These are phyloP conservation scores for Gracilaria caudata DNA, from an alignment of 23 red algal species.

Conservation along the genomic window DNA sequence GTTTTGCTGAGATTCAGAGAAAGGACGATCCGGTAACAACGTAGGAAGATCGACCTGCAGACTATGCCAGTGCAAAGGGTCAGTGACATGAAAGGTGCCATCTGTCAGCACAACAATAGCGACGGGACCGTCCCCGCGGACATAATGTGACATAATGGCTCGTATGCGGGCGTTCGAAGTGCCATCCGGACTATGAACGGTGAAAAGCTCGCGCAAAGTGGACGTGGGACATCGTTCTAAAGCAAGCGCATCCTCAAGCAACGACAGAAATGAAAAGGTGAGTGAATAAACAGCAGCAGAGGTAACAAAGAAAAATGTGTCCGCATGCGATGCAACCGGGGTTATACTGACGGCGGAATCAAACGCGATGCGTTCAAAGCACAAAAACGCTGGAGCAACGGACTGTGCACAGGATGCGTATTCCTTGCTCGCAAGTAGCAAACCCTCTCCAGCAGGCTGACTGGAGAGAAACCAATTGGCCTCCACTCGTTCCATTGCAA, in stretches of 20 bases:
- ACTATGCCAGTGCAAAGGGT: conserved; percentile 50
- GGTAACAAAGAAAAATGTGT: conserved; percentile 39
- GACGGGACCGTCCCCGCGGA: conserved; percentile 42
- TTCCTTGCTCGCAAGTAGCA: conserved; percentile 31
- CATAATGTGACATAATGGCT: conserved; percentile 38
- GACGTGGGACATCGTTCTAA: conserved; percentile 20
- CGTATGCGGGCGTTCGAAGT: not conserved
- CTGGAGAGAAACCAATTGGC: conserved; percentile 52
- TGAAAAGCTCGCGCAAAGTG: conserved; percentile 28
- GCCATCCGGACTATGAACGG: conserved; percentile 13
- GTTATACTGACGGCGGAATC: conserved; percentile 31
- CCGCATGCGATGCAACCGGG: conserved; percentile 53
- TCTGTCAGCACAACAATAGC: conserved; percentile 38
- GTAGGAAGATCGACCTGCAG: conserved; percentile 15
- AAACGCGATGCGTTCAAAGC: conserved; percentile 66
- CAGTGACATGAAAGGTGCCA: conserved; percentile 45
- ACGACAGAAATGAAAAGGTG: conserved; percentile 54
- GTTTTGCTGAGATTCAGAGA: conserved; percentile 20
- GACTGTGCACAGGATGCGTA: conserved; percentile 37
- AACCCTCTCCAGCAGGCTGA: not conserved
- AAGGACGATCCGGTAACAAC: not conserved
- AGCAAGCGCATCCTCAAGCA: conserved; percentile 30
- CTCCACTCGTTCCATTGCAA: conserved; percentile 52
- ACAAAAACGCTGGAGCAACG: conserved; percentile 53
- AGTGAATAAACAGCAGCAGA: conserved; percentile 44